A percentile compares a stretch with the other conserved stretches of the same genome.
phyloP scores from a whole-genome alignment of 805 yeast species.

The Wickerhamiella siamensis region DNA sequence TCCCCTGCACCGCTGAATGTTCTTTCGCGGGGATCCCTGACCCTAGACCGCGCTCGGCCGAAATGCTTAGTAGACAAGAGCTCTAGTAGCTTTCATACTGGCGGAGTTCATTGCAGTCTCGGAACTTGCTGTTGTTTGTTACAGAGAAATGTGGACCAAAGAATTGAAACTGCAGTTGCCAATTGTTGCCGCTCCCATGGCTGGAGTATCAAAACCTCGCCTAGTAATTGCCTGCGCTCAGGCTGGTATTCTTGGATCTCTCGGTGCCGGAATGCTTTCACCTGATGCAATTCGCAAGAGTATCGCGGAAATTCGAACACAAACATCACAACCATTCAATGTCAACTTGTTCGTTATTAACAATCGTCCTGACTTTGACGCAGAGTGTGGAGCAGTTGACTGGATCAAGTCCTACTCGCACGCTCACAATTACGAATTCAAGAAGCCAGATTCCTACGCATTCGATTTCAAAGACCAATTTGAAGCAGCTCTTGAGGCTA shows the following conservation, averaged over 20 bases:
- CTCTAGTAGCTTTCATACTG: no score
- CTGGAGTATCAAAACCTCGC: conserved; percentile 35
- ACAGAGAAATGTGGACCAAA: not conserved
- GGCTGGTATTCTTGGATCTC: conserved; percentile 39
- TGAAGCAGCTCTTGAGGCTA: conserved; percentile 11
- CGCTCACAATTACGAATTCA: not conserved
- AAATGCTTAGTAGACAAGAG: no score
- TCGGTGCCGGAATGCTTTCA: conserved; percentile 27
- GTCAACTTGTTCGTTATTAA: conserved; percentile 16
- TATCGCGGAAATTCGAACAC: conserved; percentile 7
- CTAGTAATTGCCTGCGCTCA: conserved; percentile 32
- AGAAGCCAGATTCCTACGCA: not conserved
- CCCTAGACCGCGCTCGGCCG: no score
- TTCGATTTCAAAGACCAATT: conserved; percentile 12
- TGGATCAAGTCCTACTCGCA: conserved; percentile 7
- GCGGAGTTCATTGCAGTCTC: no score
- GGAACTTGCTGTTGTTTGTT: not conserved
- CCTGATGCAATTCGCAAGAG: conserved; percentile 10
- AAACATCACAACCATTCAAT: conserved; percentile 12
- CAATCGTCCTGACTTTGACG: not conserved
- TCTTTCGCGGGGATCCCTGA: no score
- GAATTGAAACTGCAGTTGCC: conserved; percentile 1
- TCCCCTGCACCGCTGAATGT: no score
- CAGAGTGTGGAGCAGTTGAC: conserved; percentile 2
- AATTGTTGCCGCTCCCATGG: conserved; percentile 46